phyloP scores from a whole-genome alignment of 2,329 filamentous ascomycete species.

The Hymenoscyphus occultus region DNA sequence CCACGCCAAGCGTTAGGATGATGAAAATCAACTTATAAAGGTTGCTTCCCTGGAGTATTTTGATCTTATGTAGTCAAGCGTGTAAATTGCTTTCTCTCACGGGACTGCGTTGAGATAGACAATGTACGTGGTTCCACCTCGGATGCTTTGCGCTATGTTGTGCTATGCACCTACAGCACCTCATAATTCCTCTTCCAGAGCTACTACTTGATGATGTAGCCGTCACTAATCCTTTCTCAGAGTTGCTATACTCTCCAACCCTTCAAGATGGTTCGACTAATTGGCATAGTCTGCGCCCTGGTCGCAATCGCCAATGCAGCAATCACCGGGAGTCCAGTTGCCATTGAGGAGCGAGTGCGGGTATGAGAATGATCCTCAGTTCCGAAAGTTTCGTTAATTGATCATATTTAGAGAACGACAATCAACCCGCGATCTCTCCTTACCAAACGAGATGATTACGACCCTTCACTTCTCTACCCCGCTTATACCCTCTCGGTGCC shows the following conservation, averaged over 20 bases:
- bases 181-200: not conserved
- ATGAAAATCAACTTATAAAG: not conserved
- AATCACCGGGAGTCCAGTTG: constrained; percentile 16
- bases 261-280: constrained; percentile 25
- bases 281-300: constrained; percentile 19
- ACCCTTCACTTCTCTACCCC: constrained; percentile 32
- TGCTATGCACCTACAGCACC: not conserved
- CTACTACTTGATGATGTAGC: not conserved
- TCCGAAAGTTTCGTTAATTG: not conserved
- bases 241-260: not conserved
- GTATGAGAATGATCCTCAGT: constrained; percentile 14
- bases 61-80: not conserved
- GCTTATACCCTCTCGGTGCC: constrained; percentile 38
- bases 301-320: constrained; percentile 20
- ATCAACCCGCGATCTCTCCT: constrained; percentile 15
- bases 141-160: not conserved
- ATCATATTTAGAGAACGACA: constrained; percentile 25
- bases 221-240: not conserved
- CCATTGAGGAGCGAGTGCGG: constrained; percentile 24
- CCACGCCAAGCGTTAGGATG: not conserved
- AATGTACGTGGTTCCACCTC: not conserved
- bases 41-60: not conserved
- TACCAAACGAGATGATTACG: constrained; percentile 21
- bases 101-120: not conserved
- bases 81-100: not conserved